Percentiles rank a stretch among this genome's conserved stretches.
Evolutionary conservation across 2,329 filamentous ascomycete genomes (phyloP).

Genomic region (Aspergillus ruber): DNA sequence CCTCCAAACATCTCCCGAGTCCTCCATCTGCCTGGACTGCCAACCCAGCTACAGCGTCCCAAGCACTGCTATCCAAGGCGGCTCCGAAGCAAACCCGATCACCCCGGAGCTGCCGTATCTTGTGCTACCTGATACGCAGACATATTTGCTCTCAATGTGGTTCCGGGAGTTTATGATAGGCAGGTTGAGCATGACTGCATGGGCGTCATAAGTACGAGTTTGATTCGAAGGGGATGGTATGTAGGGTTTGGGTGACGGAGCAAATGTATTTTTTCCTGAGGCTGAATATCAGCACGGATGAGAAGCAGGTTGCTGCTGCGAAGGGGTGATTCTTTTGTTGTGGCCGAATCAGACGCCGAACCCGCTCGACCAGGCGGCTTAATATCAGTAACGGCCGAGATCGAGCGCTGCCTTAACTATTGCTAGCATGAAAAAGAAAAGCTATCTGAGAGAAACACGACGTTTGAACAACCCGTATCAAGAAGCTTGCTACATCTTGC

Average conservation of each 20-base stretch:
- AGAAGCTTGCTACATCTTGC: too few relatives aligned
- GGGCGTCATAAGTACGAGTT: slow-evolving; percentile 19
- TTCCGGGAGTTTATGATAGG: slow-evolving; percentile 5
- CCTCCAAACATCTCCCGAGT: slow-evolving; percentile 12
- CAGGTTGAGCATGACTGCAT: slow-evolving; percentile 9
- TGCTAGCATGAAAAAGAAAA: too few relatives aligned
- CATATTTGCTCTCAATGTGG: slow-evolving; percentile 5
- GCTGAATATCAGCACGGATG: slow-evolving; percentile 1
- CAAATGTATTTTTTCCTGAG: slow-evolving; percentile 12
- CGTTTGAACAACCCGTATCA: too few relatives aligned
- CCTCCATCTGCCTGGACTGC: slow-evolving; percentile 21
- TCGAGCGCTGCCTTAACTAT: too few relatives aligned
- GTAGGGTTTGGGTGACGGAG: slow-evolving; percentile 12
- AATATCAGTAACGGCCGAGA: slow-evolving; percentile 3
- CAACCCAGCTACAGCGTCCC: slow-evolving; percentile 11
- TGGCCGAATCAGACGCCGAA: slow-evolving; percentile 13
- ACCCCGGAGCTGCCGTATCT: slow-evolving; percentile 9
- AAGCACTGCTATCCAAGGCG: slow-evolving; percentile 10
- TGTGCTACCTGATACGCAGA: slow-evolving; percentile 1
- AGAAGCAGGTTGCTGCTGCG: slow-evolving; percentile 6
- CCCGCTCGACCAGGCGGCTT: slow-evolving; percentile 12
- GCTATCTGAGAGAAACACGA: too few relatives aligned
- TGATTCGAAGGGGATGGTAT: slow-evolving; percentile 13
- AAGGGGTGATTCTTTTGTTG: slow-evolving; percentile 10
- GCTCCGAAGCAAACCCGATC: slow-evolving; percentile 16